Evolutionary conservation across 257 asterid genomes (phyloP).

Genomic region (Solanum paucissectum): DNA sequence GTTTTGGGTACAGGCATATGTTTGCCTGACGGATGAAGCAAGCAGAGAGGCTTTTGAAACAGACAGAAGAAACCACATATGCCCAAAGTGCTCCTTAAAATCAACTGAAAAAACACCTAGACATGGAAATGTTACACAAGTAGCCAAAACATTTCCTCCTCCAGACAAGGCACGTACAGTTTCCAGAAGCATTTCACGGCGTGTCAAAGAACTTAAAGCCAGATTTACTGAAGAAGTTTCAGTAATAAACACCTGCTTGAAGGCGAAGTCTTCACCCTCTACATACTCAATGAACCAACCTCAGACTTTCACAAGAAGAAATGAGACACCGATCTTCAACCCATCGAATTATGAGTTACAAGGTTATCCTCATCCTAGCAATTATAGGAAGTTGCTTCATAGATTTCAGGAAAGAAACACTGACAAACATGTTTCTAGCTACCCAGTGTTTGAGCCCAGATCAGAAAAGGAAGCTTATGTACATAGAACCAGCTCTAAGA

Average conservation of each 20-base stretch:
- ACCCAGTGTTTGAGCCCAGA: conserved; percentile 33
- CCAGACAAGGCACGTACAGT: not conserved
- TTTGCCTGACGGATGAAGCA: conserved; percentile 38
- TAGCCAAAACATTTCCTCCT: conserved; percentile 4
- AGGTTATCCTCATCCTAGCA: conserved; percentile 37
- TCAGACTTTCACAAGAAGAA: not conserved
- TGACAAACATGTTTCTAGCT: not conserved
- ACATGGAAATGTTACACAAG: conserved; percentile 8
- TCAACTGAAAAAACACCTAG: not conserved
- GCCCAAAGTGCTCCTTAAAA: conserved; percentile 28
- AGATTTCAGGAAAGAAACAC: not conserved
- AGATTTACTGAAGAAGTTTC: conserved; percentile 39
- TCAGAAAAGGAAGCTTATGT: conserved; percentile 6
- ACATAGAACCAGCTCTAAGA: not conserved
- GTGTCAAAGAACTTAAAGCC: conserved; percentile 29
- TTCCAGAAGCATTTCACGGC: conserved; percentile 4
- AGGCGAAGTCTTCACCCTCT: conserved; percentile 23
- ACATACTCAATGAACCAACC: not conserved
- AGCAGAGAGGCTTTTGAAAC: conserved; percentile 38
- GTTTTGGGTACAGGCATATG: conserved; percentile 45
- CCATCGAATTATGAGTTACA: conserved; percentile 40
- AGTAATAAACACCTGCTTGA: conserved; percentile 48
- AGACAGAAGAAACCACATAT: conserved; percentile 21
- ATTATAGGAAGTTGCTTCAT: conserved; percentile 5
- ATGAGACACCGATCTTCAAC: conserved; percentile 42